Conservation (phyloP, 75 land plant genomes). For the Adiantum capillusveneris region DNA sequence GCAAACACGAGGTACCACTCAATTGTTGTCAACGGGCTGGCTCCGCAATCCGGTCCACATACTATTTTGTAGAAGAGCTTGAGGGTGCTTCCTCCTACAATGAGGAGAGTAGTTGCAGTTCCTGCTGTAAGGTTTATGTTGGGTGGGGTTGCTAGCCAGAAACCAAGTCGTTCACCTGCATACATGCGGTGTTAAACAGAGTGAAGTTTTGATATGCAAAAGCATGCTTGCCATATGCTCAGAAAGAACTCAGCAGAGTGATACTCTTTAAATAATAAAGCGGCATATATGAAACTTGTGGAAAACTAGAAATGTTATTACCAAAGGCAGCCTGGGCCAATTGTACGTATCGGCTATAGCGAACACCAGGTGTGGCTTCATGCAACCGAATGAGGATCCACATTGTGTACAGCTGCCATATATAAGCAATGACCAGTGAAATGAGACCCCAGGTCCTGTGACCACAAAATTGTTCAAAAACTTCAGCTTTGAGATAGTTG, state of each 20-base stretch:
- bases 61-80: constrained; percentile 60
- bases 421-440: constrained; percentile 41
- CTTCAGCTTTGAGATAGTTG: too few species aligned
- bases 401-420: constrained; percentile 89
- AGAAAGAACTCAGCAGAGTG: too few species aligned
- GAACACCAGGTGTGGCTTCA: constrained; percentile 66
- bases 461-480: background rate
- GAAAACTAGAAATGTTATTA: too few species aligned
- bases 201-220: too few species aligned
- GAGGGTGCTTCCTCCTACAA: constrained; percentile 59
- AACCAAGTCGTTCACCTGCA: constrained; percentile 51
- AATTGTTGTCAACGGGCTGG: constrained; percentile 39
- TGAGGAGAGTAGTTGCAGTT: constrained; percentile 52
- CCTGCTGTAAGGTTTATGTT: constrained; percentile 74
- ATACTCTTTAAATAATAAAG: too few species aligned
- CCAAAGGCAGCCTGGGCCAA: constrained; percentile 65
- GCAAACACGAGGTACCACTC: constrained; percentile 91
- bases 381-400: constrained; percentile 69
- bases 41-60: constrained; percentile 40
- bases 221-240: too few species aligned
- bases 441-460: constrained; percentile 77
- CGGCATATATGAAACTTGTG: too few species aligned
- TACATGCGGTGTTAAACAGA: too few species aligned
- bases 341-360: constrained; percentile 60
- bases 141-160: constrained; percentile 43